Conservation (phyloP, 2,329 filamentous ascomycete genomes). For the Neonectria sp. region DNA sequence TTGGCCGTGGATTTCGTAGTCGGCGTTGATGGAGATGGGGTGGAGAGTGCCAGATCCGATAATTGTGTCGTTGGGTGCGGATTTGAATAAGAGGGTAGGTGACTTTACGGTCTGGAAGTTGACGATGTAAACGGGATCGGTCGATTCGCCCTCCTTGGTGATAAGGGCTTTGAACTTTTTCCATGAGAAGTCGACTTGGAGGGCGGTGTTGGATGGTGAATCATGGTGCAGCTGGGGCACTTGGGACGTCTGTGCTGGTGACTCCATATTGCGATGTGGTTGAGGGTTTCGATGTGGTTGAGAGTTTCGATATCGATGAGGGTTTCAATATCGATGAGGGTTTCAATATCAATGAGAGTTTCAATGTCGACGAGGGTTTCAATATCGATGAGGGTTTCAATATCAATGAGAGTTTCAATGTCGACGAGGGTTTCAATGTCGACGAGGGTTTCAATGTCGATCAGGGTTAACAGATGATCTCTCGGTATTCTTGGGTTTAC, state of each 20-base stretch:
- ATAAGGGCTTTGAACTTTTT: constrained; percentile 33
- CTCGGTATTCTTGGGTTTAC: not conserved
- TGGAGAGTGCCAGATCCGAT: constrained; percentile 39
- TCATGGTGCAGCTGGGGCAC: not conserved
- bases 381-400: too few species aligned
- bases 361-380: not conserved
- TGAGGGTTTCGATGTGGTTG: too few species aligned
- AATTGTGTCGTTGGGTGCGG: not conserved
- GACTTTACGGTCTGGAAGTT: constrained; percentile 33
- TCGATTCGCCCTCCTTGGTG: constrained; percentile 13
- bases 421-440: not conserved
- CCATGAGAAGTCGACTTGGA: constrained; percentile 36
- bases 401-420: not conserved
- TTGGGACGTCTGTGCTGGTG: not conserved
- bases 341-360: too few species aligned
- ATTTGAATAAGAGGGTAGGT: constrained; percentile 29
- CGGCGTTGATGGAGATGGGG: constrained; percentile 39
- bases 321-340: not conserved
- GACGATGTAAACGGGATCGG: constrained; percentile 29
- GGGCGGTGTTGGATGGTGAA: not conserved
- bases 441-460: too few species aligned
- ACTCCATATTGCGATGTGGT: not conserved
- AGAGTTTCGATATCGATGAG: too few species aligned
- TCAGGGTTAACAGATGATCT: not conserved
- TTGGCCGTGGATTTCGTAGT: constrained; percentile 38